Conservation (phyloP, 768 basidiomycete species). For the Leucocoprinus sp. region DNA sequence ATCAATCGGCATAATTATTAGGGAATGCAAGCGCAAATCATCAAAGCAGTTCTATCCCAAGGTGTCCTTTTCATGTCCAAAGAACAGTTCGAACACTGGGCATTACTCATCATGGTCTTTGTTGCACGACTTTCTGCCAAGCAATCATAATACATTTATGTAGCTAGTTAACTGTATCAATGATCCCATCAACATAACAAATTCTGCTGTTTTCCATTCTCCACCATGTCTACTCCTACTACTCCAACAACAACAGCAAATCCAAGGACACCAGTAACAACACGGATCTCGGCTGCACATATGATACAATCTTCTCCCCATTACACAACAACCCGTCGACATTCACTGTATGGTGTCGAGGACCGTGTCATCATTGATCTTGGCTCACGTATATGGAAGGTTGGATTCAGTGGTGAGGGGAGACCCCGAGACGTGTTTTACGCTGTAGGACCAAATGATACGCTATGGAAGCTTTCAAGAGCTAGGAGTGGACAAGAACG, state of each 20-base stretch:
- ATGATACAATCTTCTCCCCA: slow-evolving; percentile 71
- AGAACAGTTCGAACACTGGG: slow-evolving; percentile 92
- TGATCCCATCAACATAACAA: neutral
- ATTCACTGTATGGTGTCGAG: slow-evolving; percentile 94
- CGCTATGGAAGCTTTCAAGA: slow-evolving; percentile 56
- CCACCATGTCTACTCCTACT: slow-evolving; percentile 28
- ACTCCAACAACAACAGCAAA: slow-evolving; percentile 29
- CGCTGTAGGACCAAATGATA: slow-evolving; percentile 31
- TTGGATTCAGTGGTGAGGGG: slow-evolving; percentile 95
- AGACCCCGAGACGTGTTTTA: slow-evolving; percentile 84
- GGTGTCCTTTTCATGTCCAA: slow-evolving; percentile 96
- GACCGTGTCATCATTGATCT: slow-evolving; percentile 94
- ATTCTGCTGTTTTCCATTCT: neutral
- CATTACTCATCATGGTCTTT: slow-evolving; percentile 60
- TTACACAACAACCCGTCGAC: slow-evolving; percentile 76
- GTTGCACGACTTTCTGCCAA: slow-evolving; percentile 29
- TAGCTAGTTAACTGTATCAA: slow-evolving; percentile 1
- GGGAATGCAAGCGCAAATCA: slow-evolving; percentile 96
- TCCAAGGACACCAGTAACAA: slow-evolving; percentile 49
- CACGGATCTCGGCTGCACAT: slow-evolving; percentile 37
- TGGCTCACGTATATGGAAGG: slow-evolving; percentile 92
- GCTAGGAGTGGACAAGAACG: slow-evolving; percentile 46
- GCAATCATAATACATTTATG: slow-evolving; percentile 6
- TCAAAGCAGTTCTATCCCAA: slow-evolving; percentile 92
- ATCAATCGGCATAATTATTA: slow-evolving; percentile 21